A percentile compares a stretch with the other conserved stretches of the same genome.
Conservation (phyloP, 2,329 filamentous ascomycete species). For the Bimuria novae-zelandiae region DNA sequence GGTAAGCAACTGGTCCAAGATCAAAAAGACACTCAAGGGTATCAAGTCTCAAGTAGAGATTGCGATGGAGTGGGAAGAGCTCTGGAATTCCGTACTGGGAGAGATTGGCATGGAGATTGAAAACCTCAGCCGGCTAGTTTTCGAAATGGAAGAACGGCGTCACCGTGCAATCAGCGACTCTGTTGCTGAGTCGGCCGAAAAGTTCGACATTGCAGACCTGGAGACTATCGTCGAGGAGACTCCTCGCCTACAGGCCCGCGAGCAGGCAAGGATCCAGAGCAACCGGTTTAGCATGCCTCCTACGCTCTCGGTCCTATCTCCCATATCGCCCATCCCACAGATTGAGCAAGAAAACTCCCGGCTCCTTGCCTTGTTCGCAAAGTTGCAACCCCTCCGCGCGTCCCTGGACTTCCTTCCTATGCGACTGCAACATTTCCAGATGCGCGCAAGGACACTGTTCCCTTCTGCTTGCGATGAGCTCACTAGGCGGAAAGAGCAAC, state of each 20-base stretch:
- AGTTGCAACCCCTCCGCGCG: constrained; percentile 91
- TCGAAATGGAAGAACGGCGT: constrained; percentile 96
- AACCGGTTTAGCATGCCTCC: constrained; percentile 71
- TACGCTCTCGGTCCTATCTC: constrained; percentile 63
- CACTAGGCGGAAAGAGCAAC: constrained; percentile 70
- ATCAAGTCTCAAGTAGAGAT: constrained; percentile 93
- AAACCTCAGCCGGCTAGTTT: constrained; percentile 77
- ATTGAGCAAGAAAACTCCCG: constrained; percentile 80
- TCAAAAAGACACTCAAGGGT: constrained; percentile 74
- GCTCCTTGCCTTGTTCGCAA: constrained; percentile 85
- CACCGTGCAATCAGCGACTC: constrained; percentile 69
- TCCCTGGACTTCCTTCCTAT: constrained; percentile 96
- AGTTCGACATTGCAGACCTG: constrained; percentile 81
- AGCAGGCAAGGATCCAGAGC: constrained; percentile 58
- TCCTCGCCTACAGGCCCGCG: constrained; percentile 63
- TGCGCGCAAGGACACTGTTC: constrained; percentile 76
- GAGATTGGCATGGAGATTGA: constrained; percentile 92
- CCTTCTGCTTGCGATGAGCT: constrained; percentile 91
- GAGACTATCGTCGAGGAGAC: constrained; percentile 93
- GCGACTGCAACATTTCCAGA: constrained; percentile 84
- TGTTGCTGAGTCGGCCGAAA: constrained; percentile 66
- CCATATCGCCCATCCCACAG: constrained; percentile 61
- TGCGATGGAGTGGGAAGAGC: constrained; percentile 98
- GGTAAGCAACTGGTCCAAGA: constrained; percentile 80
- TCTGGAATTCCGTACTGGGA: constrained; percentile 91